These are phyloP conservation scores for Hypoxylon perforatum DNA, from an alignment of 495 filamentous ascomycete species.

Conservation along the genomic window DNA sequence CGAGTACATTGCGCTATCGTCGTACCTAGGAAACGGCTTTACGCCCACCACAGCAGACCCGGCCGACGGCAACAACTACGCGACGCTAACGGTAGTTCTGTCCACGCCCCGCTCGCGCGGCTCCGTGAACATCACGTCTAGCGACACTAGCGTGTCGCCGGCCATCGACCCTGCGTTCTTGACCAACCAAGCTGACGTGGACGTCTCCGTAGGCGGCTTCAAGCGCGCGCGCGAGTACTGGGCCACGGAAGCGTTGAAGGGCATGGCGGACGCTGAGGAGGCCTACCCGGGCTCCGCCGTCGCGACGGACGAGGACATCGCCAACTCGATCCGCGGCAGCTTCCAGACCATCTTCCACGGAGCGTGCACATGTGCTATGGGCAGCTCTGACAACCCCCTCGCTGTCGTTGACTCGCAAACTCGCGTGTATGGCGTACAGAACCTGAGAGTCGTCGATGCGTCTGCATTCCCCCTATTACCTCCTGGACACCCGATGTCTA, in stretches of 20 bases:
- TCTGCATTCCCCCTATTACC: slow-evolving; percentile 66
- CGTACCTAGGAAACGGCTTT: not conserved
- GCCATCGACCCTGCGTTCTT: slow-evolving; percentile 68
- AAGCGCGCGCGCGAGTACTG: slow-evolving; percentile 61
- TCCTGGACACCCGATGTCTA: slow-evolving; percentile 64
- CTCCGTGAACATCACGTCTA: slow-evolving; percentile 62
- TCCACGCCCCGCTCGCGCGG: slow-evolving; percentile 64
- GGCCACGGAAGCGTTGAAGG: not conserved
- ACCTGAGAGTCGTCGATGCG: slow-evolving; percentile 69
- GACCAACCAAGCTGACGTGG: slow-evolving; percentile 62
- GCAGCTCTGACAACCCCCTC: slow-evolving; percentile 51
- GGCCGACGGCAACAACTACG: slow-evolving; percentile 58
- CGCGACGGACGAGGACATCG: slow-evolving; percentile 63
- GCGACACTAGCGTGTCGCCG: slow-evolving; percentile 57
- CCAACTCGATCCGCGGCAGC: slow-evolving; percentile 52
- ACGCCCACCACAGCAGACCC: slow-evolving; percentile 36
- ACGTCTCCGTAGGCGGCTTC: slow-evolving; percentile 65
- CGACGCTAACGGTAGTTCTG: slow-evolving; percentile 54
- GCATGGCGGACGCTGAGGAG: slow-evolving; percentile 8
- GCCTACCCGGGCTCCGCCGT: slow-evolving; percentile 59
- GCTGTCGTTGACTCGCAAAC: slow-evolving; percentile 63
- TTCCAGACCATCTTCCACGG: slow-evolving; percentile 63
- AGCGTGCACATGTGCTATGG: slow-evolving; percentile 67
- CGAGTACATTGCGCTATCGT: slow-evolving; percentile 51
- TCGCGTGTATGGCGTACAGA: slow-evolving; percentile 61